phyloP scores from a whole-genome alignment of 805 yeast species.

The Ogataea trehalophila region DNA sequence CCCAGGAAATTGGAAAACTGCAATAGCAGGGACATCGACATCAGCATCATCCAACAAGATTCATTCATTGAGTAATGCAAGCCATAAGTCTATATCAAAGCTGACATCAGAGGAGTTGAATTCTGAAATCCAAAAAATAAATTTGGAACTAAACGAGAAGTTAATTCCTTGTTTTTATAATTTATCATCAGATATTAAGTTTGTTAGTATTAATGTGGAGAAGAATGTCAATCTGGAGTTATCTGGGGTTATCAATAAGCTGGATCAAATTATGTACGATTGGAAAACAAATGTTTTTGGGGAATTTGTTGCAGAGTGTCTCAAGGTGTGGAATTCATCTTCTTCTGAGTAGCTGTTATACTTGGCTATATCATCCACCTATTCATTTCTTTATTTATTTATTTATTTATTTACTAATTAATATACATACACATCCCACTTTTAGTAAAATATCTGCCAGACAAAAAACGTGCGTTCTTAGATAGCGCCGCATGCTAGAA shows the following conservation, averaged over 20 bases:
- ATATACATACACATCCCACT: no score
- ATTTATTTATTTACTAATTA: neutral
- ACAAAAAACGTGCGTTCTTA: no score
- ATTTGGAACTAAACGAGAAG: constrained; percentile 32
- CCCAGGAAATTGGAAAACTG: constrained; percentile 17
- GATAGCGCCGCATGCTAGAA: no score
- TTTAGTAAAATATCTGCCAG: no score
- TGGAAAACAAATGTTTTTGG: constrained; percentile 25
- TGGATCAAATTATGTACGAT: constrained; percentile 16
- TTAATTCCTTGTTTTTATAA: constrained; percentile 44
- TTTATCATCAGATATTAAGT: constrained; percentile 38
- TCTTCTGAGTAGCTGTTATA: neutral
- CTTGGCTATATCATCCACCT: neutral
- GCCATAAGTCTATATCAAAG: constrained; percentile 15
- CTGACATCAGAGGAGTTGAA: constrained; percentile 17
- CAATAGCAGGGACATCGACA: constrained; percentile 18
- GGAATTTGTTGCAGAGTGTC: constrained; percentile 20
- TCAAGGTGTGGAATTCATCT: constrained; percentile 19
- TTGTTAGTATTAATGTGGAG: constrained; percentile 40
- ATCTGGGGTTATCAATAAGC: constrained; percentile 6
- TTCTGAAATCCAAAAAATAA: constrained; percentile 17
- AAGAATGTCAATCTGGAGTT: constrained; percentile 30
- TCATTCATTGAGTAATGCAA: constrained; percentile 5
- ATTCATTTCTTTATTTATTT: neutral
- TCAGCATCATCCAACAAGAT: constrained; percentile 11